These are phyloP conservation scores for Neurospora sp. DNA, from an alignment of 495 filamentous ascomycete species.

Conservation along the genomic window DNA sequence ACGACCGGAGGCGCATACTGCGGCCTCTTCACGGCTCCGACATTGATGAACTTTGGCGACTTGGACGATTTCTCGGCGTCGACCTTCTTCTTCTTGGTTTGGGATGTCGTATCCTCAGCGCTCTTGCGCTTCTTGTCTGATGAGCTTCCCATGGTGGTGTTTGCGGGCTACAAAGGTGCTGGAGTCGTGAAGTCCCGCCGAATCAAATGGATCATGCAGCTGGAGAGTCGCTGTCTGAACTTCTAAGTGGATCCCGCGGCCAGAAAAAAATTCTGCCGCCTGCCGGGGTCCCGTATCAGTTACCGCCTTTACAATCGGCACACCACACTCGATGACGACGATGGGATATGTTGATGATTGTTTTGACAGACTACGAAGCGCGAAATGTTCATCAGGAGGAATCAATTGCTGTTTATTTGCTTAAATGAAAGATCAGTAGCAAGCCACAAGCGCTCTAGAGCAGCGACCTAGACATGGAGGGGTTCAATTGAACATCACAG, in stretches of 20 bases:
- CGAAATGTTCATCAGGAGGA: background rate
- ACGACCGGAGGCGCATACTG: slow-evolving; percentile 55
- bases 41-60: slow-evolving; percentile 41
- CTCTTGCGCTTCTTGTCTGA: slow-evolving; percentile 70
- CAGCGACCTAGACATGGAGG: background rate
- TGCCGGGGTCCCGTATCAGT: background rate
- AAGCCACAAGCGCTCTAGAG: background rate
- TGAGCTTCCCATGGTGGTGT: slow-evolving; percentile 39
- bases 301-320: background rate
- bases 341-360: background rate
- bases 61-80: slow-evolving; percentile 41
- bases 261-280: background rate
- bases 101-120: slow-evolving; percentile 34
- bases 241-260: background rate
- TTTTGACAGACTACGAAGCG: background rate
- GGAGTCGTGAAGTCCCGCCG: background rate
- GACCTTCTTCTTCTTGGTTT: slow-evolving; percentile 52
- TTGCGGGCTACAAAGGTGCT: background rate
- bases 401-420: background rate
- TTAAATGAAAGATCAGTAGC: background rate
- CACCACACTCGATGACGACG: background rate
- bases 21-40: slow-evolving; percentile 27
- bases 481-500: background rate
- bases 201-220: background rate
- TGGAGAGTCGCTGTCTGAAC: background rate